Evolutionary conservation across 352 stramenopile species (phyloP), one percentile per base, ranked within the genome.

Genomic region (Phytophthora pluvialis): DNA sequence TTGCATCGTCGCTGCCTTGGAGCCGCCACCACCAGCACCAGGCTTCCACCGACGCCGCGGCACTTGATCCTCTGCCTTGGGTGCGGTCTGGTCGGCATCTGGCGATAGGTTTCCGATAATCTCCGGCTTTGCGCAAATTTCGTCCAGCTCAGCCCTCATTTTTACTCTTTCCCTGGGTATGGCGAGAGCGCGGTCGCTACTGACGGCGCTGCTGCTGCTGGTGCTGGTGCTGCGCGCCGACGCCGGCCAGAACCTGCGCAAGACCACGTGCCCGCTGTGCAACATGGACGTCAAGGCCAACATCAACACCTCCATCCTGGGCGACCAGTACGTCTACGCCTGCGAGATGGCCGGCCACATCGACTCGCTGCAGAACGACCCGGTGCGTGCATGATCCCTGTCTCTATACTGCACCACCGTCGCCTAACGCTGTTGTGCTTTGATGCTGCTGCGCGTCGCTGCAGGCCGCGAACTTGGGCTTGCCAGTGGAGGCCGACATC

Each of bases 301-400:
- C 46, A 86, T 90, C 58, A 89, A 91, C 51, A 81, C 81, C 60
- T 70, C 77, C 40, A 84, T 95, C 31, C 64, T 87, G 29, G 84
- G 86, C 54, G 78, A 86, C 62, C 86, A 95, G 70, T 71, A 72
- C 55, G 62, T 95, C 18, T 95, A 90, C 73, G 84, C 86, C 18
- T 95, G 86, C 52, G 86, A 92, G 63, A 95, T 95, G 86, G 86
- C 86, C 0, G 83, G 83, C 29, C 83, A 90, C 73, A 80, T 95
- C 42, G 82, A 95, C 65, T 73, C 78, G 50, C 78, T 95, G 60
- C 77, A 87, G 68, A 88, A 91, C 68, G 69, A 92, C 52, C 84
- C 86, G 43, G 86, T 94, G 52, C 48, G 75, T 69, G 6, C 26
- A 35, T 7, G 39, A 21, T 21, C 28, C 16, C 26, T 25, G 3